A percentile compares a stretch with the other conserved stretches of the same genome.
phyloP scores from a whole-genome alignment of 2,329 filamentous ascomycete species.

The Bipolaris oryzae region DNA sequence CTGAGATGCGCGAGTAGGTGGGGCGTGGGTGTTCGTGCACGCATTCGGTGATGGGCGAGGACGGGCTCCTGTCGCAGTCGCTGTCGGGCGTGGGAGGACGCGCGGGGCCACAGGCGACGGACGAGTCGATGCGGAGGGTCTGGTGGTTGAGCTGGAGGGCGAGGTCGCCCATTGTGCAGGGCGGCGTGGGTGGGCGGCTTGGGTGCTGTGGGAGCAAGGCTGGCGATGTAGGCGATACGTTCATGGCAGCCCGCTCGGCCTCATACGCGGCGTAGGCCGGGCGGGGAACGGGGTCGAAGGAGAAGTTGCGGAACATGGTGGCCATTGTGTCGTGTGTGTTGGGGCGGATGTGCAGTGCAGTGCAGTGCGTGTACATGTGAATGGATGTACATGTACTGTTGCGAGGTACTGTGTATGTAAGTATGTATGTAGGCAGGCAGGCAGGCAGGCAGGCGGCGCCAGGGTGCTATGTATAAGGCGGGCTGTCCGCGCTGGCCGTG shows the following conservation, averaged over 20 bases:
- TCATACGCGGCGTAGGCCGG: slow-evolving; percentile 33
- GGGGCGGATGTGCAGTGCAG: background rate
- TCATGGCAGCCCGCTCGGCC: slow-evolving; percentile 39
- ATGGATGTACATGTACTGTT: background rate
- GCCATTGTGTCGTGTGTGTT: slow-evolving; percentile 10
- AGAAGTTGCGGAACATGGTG: slow-evolving; percentile 50
- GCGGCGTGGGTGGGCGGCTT: slow-evolving; percentile 33
- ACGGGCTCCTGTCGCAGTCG: slow-evolving; percentile 18
- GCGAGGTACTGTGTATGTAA: too few relatives aligned
- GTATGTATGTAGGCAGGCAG: too few relatives aligned
- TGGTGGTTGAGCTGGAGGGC: slow-evolving; percentile 44
- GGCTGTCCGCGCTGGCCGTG: background rate
- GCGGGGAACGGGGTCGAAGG: slow-evolving; percentile 45
- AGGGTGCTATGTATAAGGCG: slow-evolving; percentile 14
- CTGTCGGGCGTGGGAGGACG: slow-evolving; percentile 36
- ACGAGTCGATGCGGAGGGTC: slow-evolving; percentile 37
- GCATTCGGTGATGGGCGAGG: too few relatives aligned
- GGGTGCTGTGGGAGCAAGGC: slow-evolving; percentile 15
- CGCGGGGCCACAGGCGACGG: slow-evolving; percentile 9
- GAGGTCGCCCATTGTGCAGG: slow-evolving; percentile 46
- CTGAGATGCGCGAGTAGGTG: slow-evolving; percentile 42
- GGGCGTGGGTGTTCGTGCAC: slow-evolving; percentile 10
- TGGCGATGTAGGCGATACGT: slow-evolving; percentile 43
- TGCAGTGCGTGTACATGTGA: too few relatives aligned
- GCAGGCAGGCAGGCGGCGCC: slow-evolving; percentile 23